Evolutionary conservation across 2,329 filamentous ascomycete genomes (phyloP), one percentile per base, ranked within the genome.

Genomic region (Sporothrix humicola): DNA sequence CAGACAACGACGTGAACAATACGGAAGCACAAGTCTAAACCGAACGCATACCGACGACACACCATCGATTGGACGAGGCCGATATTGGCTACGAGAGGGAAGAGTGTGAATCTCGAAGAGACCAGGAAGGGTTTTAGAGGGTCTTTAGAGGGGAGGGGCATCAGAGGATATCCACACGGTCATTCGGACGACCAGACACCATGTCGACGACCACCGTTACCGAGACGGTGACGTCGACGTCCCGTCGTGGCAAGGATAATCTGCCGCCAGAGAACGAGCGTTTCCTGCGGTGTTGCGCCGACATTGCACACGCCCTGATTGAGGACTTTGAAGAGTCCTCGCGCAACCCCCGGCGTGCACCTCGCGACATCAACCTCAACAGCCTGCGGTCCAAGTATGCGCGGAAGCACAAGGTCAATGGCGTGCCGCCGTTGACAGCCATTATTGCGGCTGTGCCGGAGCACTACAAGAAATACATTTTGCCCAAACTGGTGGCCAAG

Each of bases 381-480:
- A 87, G 90, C 74, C 83, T 99, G 77, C 91, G 96, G 63, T 91
- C 93, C 72, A 95, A 95, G 80, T 90, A 97, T 75, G 89, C 96
- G 63, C 97, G 96, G 84, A 98, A 98, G 84, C 94, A 98, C 84
- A 92, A 91, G 81, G 86, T 99, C 75, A 92, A 90, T 81, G 94
- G 90, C 75, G 93, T 97, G 78, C 96, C 96, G 46, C 94, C 97
- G 37, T 85, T 99, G 76, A 98, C 95, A 9, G 95, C 96, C 74
- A 99, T 99, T 80, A 98, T 99, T 80, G 94, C 96, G 72, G 96
- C 96, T 10, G 95, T 99, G 50, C 97, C 97, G n/a, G 96, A 99
- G 81, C 95, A 98, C 82, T 98, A 98, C 85, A 99, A 98, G 86
- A 99, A 98, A 85, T 98, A 98, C 79, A 98, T 99, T 75, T 84